Conservation (phyloP, 2,329 filamentous ascomycete species). For the Simplicillium sp. region DNA sequence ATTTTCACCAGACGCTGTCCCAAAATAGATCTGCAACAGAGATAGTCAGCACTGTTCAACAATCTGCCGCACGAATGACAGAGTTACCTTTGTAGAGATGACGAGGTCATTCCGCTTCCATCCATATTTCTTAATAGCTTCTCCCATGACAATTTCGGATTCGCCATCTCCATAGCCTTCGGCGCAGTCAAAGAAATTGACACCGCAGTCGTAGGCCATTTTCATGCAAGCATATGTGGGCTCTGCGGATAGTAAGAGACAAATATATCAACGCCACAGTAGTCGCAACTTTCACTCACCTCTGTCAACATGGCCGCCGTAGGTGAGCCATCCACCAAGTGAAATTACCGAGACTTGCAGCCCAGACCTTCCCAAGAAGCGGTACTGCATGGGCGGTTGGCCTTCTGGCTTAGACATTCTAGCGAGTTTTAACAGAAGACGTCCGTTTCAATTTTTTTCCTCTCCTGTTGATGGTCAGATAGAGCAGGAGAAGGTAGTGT, state of each 20-base stretch:
- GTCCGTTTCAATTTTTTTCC: too few species aligned
- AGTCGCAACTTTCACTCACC: too few species aligned
- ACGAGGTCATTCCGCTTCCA: constrained; percentile 55
- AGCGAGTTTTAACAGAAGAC: too few species aligned
- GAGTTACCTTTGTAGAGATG: constrained; percentile 17
- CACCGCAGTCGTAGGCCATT: constrained; percentile 47
- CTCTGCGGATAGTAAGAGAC: constrained; percentile 14
- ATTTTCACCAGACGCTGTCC: constrained; percentile 48
- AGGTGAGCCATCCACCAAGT: constrained; percentile 64
- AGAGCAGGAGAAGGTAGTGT: too few species aligned
- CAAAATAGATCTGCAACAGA: constrained; percentile 49
- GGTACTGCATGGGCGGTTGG: constrained; percentile 32
- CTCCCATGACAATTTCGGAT: constrained; percentile 54
- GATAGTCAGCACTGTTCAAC: too few species aligned
- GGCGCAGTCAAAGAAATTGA: constrained; percentile 56
- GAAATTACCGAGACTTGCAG: constrained; percentile 67
- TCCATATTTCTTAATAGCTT: constrained; percentile 48
- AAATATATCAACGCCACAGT: too few species aligned
- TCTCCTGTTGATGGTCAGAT: too few species aligned
- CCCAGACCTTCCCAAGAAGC: constrained; percentile 60
- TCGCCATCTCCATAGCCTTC: constrained; percentile 49
- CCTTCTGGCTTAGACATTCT: too few species aligned
- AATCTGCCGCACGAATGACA: too few species aligned
- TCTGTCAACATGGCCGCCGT: constrained; percentile 58
- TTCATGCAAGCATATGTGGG: constrained; percentile 50